Base-by-base conservation (phyloP, 2,329 filamentous ascomycete genomes). In the Dothideomycetes sp. region DNA sequence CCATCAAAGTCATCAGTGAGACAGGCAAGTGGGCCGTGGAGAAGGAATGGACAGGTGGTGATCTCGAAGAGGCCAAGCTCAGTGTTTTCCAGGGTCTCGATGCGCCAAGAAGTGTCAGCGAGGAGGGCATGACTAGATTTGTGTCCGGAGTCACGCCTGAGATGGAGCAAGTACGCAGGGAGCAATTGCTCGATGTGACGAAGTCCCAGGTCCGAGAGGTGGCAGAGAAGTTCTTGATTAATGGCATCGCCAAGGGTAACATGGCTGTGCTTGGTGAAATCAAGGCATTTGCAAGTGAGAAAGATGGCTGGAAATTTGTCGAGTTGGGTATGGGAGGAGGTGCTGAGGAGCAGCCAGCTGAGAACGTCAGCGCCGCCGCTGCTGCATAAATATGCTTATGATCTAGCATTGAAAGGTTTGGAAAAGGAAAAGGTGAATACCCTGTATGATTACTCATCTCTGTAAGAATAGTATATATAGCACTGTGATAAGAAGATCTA, bases 41-140 rank as follows among this genome's bases (percentile, higher is more conserved):
- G 49, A 82, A 81, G 52, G 61, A 77, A 41, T 96, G 87, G 87
- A 79, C 77, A 1, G 77, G 82, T 17, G 77, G 81, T 29, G 88
- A 98, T 56, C 69, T 98, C 2, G 89, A 96, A 55, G 91, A 98
- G 60, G 91, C 91, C 46, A 98, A 98, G 65, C 76, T 98, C 30
- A 86, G 84, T 19, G 81, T 94, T 10, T 98, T 98, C 70, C 88
- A 98, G 61, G 71, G 75, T 27, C 75, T 95, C 8, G 91, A 98
- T 60, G 89, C 89, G 9, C 91, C 91, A 1, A 73, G 81, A 50
- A 81, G 84, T 30, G 86, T 96, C 16, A 91, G 83, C 57, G 72
- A 83, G 37, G 89, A 96, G 59, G 91, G 89, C 27, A 84, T 94
- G 77, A 73, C 75, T 32, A 72, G 79, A 39, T 98, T 98, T 62